These are phyloP conservation scores for Suzukiozyma palmioleophila DNA, from an alignment of 1,139 yeast genomes.

Conservation along the genomic window DNA sequence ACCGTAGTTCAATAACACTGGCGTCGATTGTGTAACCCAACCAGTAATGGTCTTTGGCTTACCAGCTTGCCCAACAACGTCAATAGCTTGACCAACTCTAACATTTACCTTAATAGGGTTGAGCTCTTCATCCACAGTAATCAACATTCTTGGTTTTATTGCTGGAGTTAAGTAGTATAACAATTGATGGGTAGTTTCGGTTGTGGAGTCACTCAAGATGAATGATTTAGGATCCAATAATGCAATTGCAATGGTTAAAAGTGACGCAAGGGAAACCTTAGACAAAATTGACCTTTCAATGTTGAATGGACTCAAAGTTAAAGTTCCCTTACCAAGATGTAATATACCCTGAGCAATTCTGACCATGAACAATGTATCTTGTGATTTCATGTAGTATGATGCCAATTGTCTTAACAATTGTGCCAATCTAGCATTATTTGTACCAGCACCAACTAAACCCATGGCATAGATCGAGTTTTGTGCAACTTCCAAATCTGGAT, in stretches of 20 bases:
- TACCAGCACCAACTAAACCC: conserved; percentile 99
- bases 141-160: conserved; percentile 86
- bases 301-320: conserved; percentile 84
- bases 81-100: conserved; percentile 98
- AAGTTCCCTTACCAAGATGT: conserved; percentile 94
- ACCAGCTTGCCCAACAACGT: conserved; percentile 98
- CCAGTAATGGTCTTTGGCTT: conserved; percentile 98
- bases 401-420: conserved; percentile 94
- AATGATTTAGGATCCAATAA: conserved; percentile 78
- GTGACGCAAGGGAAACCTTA: conserved; percentile 85
- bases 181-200: conserved; percentile 68
- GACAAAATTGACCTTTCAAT: conserved; percentile 85
- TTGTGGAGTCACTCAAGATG: conserved; percentile 44
- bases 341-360: conserved; percentile 93
- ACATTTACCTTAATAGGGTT: conserved; percentile 90
- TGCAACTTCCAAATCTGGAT: conserved; percentile 91
- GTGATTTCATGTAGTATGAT: conserved; percentile 84
- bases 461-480: conserved; percentile 91
- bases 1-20: conserved; percentile 87
- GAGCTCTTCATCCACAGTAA: conserved; percentile 87
- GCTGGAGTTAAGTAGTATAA: conserved; percentile 87
- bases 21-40: conserved; percentile 98
- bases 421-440: conserved; percentile 96
- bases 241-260: conserved; percentile 80
- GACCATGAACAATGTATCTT: conserved; percentile 88